Evolutionary conservation across 106 monocot genomes (phyloP).

Genomic region (Ottelia alismoides): DNA sequence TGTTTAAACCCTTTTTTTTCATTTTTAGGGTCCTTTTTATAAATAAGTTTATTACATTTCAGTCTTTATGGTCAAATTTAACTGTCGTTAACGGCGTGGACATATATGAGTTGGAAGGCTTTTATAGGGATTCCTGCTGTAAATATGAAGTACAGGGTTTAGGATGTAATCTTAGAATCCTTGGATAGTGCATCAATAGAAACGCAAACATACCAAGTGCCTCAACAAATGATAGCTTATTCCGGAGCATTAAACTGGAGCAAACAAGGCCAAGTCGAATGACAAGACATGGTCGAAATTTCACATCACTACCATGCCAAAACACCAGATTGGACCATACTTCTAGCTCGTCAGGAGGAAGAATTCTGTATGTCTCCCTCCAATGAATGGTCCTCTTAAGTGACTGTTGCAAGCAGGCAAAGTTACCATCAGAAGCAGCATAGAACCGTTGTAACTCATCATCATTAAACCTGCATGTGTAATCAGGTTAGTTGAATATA

Average conservation of each 20-base stretch:
- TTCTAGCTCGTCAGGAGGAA: slow-evolving; percentile 59
- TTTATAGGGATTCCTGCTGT: too few relatives aligned
- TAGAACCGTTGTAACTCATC: slow-evolving; percentile 57
- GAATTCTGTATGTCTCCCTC: slow-evolving; percentile 60
- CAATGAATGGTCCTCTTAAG: slow-evolving; percentile 65
- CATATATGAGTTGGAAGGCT: too few relatives aligned
- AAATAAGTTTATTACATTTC: too few relatives aligned
- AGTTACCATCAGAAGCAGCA: slow-evolving; percentile 48
- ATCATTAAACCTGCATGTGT: slow-evolving; percentile 38
- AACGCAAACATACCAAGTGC: slow-evolving; percentile 75
- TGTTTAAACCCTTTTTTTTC: too few relatives aligned
- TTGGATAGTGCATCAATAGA: too few relatives aligned
- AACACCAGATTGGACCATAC: slow-evolving; percentile 66
- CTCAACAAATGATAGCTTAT: slow-evolving; percentile 56
- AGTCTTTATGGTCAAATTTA: too few relatives aligned
- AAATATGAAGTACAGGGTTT: too few relatives aligned
- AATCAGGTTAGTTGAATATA: too few relatives aligned
- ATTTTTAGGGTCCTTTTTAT: too few relatives aligned
- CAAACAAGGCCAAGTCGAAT: slow-evolving; percentile 67
- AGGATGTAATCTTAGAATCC: too few relatives aligned
- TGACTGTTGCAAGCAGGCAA: slow-evolving; percentile 38
- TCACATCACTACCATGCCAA: slow-evolving; percentile 71
- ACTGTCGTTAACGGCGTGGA: too few relatives aligned
- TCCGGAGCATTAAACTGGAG: slow-evolving; percentile 39
- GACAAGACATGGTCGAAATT: slow-evolving; percentile 51